phyloP scores from a whole-genome alignment of 371 early-diverging fungal species.

The Dichotomocladium elegans region DNA sequence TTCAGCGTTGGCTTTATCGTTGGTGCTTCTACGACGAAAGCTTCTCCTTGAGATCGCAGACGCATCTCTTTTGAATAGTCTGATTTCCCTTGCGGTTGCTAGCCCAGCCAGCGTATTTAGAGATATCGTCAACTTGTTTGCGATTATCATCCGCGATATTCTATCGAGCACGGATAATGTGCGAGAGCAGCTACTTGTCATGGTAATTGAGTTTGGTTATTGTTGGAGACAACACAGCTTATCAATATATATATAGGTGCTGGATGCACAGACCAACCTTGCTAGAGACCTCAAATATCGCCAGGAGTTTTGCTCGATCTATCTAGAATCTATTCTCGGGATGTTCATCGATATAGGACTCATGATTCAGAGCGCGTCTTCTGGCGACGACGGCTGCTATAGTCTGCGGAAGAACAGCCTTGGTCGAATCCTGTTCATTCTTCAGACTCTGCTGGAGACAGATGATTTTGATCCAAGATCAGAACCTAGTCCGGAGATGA shows the following conservation, averaged over 20 bases:
- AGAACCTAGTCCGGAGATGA: conserved; percentile 61
- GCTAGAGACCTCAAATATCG: conserved; percentile 49
- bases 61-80: conserved; percentile 43
- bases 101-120: conserved; percentile 44
- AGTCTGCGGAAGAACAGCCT: no score
- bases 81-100: conserved; percentile 60
- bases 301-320: conserved; percentile 54
- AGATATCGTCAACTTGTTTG: conserved; percentile 52
- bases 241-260: conserved; percentile 14
- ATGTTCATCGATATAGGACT: conserved; percentile 71
- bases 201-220: conserved; percentile 24
- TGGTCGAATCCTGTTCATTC: background rate
- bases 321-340: conserved; percentile 51
- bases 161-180: conserved; percentile 14
- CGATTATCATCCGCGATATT: conserved; percentile 44
- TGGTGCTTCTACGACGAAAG: conserved; percentile 56
- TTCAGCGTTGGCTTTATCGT: conserved; percentile 29
- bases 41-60: conserved; percentile 38
- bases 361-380: no score
- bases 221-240: conserved; percentile 7
- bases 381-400: no score
- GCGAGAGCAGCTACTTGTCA: conserved; percentile 39
- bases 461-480: conserved; percentile 59
- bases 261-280: conserved; percentile 35
- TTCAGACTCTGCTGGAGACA: conserved; percentile 43